These are phyloP conservation scores for Mycena sanguinolenta DNA, from an alignment of 768 basidiomycete species.

Conservation along the genomic window DNA sequence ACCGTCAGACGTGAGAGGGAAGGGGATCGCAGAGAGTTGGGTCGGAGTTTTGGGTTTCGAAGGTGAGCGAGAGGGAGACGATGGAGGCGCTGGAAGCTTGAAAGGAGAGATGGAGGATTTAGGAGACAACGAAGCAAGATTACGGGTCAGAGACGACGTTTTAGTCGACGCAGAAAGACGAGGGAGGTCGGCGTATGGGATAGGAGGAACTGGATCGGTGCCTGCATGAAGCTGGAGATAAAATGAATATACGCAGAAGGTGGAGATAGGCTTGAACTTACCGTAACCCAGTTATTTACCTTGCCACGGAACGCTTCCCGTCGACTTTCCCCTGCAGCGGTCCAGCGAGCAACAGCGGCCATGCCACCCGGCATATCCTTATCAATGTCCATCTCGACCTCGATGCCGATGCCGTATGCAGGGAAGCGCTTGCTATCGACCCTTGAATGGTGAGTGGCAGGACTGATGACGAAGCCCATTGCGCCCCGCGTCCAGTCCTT, in stretches of 20 bases:
- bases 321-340: constrained; percentile 74
- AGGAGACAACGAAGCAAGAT: constrained; percentile 81
- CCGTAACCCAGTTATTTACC: constrained; percentile 75
- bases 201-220: constrained; percentile 58
- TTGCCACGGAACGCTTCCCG: constrained; percentile 70
- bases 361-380: constrained; percentile 86
- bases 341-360: constrained; percentile 92
- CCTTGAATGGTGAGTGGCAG: constrained; percentile 82
- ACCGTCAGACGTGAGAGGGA: constrained; percentile 58
- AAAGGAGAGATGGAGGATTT: constrained; percentile 64
- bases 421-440: constrained; percentile 74
- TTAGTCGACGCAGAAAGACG: constrained; percentile 64
- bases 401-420: constrained; percentile 88
- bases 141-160: constrained; percentile 77
- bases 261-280: constrained; percentile 44
- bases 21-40: constrained; percentile 62
- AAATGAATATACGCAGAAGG: constrained; percentile 9
- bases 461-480: constrained; percentile 83
- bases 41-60: constrained; percentile 53
- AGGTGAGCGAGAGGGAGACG: constrained; percentile 55
- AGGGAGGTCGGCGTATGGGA: constrained; percentile 79
- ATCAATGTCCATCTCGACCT: constrained; percentile 88
- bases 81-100: constrained; percentile 55
- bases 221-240: constrained; percentile 64
- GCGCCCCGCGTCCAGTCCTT: constrained; percentile 85